These are phyloP conservation scores for Trichosporon sp. DNA, from an alignment of 1,284 basidiomycete species.

Conservation along the genomic window DNA sequence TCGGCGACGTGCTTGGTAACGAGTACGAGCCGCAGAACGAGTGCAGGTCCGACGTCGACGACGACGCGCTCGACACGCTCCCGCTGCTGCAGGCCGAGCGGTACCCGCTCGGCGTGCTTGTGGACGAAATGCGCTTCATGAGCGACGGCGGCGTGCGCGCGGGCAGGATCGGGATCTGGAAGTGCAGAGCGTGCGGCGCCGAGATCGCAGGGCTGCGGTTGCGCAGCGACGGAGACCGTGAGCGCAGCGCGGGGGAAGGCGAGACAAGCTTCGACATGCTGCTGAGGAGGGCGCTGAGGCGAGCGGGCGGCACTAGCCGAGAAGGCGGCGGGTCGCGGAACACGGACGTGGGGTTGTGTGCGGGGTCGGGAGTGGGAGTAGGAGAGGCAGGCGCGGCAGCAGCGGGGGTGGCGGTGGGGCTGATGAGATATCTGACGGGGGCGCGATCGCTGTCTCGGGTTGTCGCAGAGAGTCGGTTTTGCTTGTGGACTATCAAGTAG, in stretches of 20 bases:
- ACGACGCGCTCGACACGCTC: not conserved
- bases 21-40: not conserved
- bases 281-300: not conserved
- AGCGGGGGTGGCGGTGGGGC: too few species aligned
- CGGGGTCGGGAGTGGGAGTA: not conserved
- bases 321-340: not conserved
- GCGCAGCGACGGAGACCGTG: not conserved
- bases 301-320: not conserved
- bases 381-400: too few species aligned
- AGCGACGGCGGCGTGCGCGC: slow-evolving; percentile 35
- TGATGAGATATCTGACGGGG: not conserved
- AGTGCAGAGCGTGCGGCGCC: slow-evolving; percentile 33
- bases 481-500: not conserved
- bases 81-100: not conserved
- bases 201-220: slow-evolving; percentile 1
- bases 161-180: slow-evolving; percentile 28
- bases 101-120: not conserved
- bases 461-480: not conserved
- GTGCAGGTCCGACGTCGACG: not conserved
- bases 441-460: not conserved
- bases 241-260: not conserved
- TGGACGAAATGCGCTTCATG: slow-evolving; percentile 19
- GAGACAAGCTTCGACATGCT: not conserved
- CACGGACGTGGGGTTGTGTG: not conserved
- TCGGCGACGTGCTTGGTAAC: not conserved